Base-by-base conservation (phyloP, 768 basidiomycete genomes). In the Fomitopsis serialis region DNA sequence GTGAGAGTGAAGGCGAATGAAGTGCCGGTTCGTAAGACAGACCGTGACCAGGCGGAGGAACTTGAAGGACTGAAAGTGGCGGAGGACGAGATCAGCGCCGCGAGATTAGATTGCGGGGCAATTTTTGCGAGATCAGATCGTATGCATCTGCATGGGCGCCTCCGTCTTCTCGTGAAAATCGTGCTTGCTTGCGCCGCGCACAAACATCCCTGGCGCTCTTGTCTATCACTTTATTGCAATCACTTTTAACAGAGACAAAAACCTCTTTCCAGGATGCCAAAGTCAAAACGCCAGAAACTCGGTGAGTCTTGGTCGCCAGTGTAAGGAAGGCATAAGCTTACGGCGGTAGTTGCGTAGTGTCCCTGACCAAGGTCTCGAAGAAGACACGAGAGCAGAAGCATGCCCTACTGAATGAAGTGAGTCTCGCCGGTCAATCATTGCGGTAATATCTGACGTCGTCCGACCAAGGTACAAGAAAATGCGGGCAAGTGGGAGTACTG, bases 381-480 rank as follows among this genome's bases (percentile, higher is more conserved):
- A 95, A 97, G 79, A 92, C 89, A 23, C 88, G 80, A 68, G 92
- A 91, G 66, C 85, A 94, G 64, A 99, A 99, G 79, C 79, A 75
- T 59, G 82, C 80, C 45, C 74, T 96, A 65, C 84, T 98, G 66
- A 79, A 78, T 54, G 84, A 92, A 73, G 91, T 92, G 53, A 40
- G 79, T 68, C 55, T 34, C 19, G 29, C 25, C 36, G 19, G 24
- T 22, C 48, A 23, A 3, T 23, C n/a, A 35, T 42, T 17, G 22
- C 22, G 5, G 27, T 45, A n/a, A n/a, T 21, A 11, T 7, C 44
- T 19, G 15, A 50, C 35, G 50, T 25, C 42, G 46, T 43, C 52
- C 32, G 2, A 3, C 22, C 12, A 63, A 94, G 92, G 74, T 98
- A 50, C 89, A 92, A 75, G 78, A 78, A 65, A 84, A 85, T 66